Evolutionary conservation across 805 yeast genomes (phyloP).

Genomic region (Candida nitratophila): DNA sequence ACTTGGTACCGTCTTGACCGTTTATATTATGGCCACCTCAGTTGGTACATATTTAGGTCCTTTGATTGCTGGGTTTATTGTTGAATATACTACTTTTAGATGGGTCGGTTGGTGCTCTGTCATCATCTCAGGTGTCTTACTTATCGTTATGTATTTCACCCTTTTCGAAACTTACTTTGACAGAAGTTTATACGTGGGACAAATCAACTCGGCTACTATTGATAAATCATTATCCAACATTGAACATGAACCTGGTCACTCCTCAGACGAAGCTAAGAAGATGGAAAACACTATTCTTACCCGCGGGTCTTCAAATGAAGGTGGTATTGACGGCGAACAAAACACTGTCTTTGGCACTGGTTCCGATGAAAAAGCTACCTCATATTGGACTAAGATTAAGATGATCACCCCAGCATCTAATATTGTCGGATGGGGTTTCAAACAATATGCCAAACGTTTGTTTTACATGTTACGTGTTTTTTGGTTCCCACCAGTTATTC

Average conservation of each 20-base stretch:
- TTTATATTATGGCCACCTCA: slow-evolving; percentile 68
- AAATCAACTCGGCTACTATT: slow-evolving; percentile 21
- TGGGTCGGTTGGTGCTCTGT: slow-evolving; percentile 74
- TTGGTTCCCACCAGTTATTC: slow-evolving; percentile 55
- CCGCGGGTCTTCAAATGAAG: not conserved
- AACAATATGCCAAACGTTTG: slow-evolving; percentile 53
- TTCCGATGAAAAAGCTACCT: slow-evolving; percentile 30
- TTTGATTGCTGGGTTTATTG: slow-evolving; percentile 67
- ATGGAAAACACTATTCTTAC: not conserved
- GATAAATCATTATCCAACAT: not conserved
- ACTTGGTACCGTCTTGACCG: slow-evolving; percentile 62
- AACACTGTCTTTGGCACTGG: slow-evolving; percentile 24
- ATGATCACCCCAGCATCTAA: slow-evolving; percentile 52
- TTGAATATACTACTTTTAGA: slow-evolving; percentile 53
- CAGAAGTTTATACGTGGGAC: slow-evolving; percentile 35
- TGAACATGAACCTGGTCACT: not conserved
- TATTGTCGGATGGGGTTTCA: slow-evolving; percentile 55
- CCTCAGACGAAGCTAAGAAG: not conserved
- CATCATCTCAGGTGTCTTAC: slow-evolving; percentile 54
- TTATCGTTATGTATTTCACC: slow-evolving; percentile 46
- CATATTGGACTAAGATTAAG: slow-evolving; percentile 41
- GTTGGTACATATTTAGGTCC: slow-evolving; percentile 79
- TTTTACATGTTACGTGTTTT: slow-evolving; percentile 46
- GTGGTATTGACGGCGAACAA: not conserved
- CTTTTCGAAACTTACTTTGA: slow-evolving; percentile 71